Evolutionary conservation across 1,139 yeast species (phyloP).

Genomic region (Taphrina communis): DNA sequence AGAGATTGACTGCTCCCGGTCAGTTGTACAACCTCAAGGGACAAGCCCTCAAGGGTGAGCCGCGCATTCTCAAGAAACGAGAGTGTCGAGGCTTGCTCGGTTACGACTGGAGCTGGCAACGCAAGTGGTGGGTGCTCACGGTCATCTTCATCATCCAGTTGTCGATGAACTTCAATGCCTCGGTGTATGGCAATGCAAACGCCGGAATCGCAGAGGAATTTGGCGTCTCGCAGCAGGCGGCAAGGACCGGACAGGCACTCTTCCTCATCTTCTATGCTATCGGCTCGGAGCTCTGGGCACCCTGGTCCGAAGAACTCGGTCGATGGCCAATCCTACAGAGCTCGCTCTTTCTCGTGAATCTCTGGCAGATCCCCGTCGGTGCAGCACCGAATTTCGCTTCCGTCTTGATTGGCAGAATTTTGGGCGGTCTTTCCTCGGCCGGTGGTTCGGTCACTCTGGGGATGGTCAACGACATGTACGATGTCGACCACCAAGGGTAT

Average conservation of each 20-base stretch:
- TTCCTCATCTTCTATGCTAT: slow-evolving; percentile 54
- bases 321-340: slow-evolving; percentile 55
- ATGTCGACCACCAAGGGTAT: slow-evolving; percentile 53
- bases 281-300: slow-evolving; percentile 57
- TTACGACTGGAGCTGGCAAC: slow-evolving; percentile 50
- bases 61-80: slow-evolving; percentile 48
- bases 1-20: slow-evolving; percentile 4
- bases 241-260: slow-evolving; percentile 53
- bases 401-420: slow-evolving; percentile 50
- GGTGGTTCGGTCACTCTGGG: slow-evolving; percentile 57
- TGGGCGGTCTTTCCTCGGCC: slow-evolving; percentile 52
- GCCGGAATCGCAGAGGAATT: slow-evolving; percentile 51
- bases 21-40: slow-evolving; percentile 20
- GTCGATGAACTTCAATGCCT: slow-evolving; percentile 55
- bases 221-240: slow-evolving; percentile 51
- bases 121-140: slow-evolving; percentile 53
- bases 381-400: slow-evolving; percentile 53
- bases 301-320: slow-evolving; percentile 56
- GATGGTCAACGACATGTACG: slow-evolving; percentile 56
- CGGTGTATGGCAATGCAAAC: slow-evolving; percentile 53
- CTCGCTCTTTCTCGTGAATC: slow-evolving; percentile 53
- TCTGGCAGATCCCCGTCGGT: slow-evolving; percentile 54
- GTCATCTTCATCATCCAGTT: slow-evolving; percentile 54
- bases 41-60: slow-evolving; percentile 20
- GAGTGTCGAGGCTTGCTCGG: slow-evolving; percentile 54